Percentiles rank a stretch among this genome's conserved stretches.
Conservation (phyloP, 495 filamentous ascomycete genomes). For the Daldinia caldariorum region DNA sequence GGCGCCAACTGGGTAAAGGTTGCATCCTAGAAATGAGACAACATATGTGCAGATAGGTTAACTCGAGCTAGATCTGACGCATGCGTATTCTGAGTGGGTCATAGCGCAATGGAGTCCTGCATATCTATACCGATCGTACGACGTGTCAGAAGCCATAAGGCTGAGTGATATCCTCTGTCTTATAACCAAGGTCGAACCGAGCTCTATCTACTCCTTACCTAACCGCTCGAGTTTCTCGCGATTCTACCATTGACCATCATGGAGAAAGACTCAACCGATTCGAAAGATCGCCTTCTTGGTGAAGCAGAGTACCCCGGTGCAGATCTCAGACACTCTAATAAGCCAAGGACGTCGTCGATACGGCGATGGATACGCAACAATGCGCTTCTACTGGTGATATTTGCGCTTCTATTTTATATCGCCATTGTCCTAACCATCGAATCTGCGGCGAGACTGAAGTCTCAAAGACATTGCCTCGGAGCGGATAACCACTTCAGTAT, state of each 20-base stretch:
- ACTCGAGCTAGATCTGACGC: slow-evolving; percentile 11
- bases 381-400: slow-evolving; percentile 1
- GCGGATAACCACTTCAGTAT: slow-evolving; percentile 10
- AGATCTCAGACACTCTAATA: not conserved
- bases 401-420: slow-evolving; percentile 12
- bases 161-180: not conserved
- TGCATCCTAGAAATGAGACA: not conserved
- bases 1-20: not conserved
- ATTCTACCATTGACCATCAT: not conserved
- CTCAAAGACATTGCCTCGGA: not conserved
- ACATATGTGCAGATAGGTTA: slow-evolving; percentile 2
- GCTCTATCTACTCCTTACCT: not conserved
- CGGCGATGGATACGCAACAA: slow-evolving; percentile 9
- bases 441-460: not conserved
- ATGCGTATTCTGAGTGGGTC: not conserved
- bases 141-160: slow-evolving; percentile 4
- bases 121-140: slow-evolving; percentile 8
- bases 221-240: not conserved
- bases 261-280: slow-evolving; percentile 9
- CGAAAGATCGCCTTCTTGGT: slow-evolving; percentile 10
- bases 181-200: not conserved
- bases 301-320: slow-evolving; percentile 2
- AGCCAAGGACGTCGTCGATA: not conserved
- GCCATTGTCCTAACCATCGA: slow-evolving; percentile 4
- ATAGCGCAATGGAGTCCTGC: slow-evolving; percentile 6